Evolutionary conservation across 768 basidiomycete species (phyloP).

Genomic region (Rhizopogon vinicolor): DNA sequence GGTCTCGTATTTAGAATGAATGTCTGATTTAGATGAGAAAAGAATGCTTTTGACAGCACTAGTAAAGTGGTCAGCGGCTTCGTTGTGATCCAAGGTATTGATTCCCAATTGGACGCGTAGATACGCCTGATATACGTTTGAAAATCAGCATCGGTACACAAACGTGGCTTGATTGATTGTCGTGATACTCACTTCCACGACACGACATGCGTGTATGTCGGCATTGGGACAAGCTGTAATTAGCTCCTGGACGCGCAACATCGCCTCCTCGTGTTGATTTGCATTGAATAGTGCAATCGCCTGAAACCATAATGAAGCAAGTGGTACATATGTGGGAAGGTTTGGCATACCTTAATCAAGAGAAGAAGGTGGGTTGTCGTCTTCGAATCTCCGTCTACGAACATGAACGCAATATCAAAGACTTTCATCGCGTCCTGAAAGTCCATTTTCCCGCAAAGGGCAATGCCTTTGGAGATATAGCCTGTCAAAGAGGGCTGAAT

Average conservation of each 20-base stretch:
- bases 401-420: no score
- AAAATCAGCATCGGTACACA: background rate
- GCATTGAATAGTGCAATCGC: background rate
- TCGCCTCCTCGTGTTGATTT: background rate
- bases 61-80: no score
- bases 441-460: no score
- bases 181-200: background rate
- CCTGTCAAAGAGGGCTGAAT: background rate
- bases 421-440: no score
- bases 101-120: no score
- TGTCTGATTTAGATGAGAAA: background rate
- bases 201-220: background rate
- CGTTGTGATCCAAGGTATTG: no score
- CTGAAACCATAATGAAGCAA: background rate
- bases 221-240: background rate
- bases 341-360: background rate
- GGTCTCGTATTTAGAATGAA: background rate
- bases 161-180: background rate
- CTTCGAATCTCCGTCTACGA: background rate
- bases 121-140: background rate
- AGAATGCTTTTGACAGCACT: background rate
- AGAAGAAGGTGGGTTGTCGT: background rate
- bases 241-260: background rate
- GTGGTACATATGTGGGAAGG: background rate
- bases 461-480: no score